A percentile compares a stretch with the other conserved stretches of the same genome.
phyloP scores from a whole-genome alignment of 441 rosid species.

The Manihot esculenta region DNA sequence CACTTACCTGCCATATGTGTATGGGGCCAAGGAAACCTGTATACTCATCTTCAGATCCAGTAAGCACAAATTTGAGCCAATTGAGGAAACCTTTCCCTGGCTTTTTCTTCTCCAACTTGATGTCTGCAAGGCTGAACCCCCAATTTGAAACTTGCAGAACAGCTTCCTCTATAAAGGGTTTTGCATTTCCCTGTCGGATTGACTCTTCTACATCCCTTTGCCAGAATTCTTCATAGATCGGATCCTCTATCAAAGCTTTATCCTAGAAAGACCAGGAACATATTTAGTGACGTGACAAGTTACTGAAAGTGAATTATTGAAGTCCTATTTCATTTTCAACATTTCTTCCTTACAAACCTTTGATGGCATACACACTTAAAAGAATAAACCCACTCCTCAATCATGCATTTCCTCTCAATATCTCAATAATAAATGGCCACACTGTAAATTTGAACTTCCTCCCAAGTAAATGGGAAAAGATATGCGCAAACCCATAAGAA shows the following conservation, averaged over 20 bases:
- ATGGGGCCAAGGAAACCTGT: slow-evolving; percentile 70
- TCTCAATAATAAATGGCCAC: not conserved
- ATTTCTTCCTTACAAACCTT: not conserved
- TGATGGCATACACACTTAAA: not conserved
- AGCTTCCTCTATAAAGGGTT: slow-evolving; percentile 69
- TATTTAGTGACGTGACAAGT: not conserved
- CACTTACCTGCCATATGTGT: slow-evolving; percentile 68
- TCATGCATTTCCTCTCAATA: slow-evolving; percentile 4
- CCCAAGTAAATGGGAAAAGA: not conserved
- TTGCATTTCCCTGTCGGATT: slow-evolving; percentile 53
- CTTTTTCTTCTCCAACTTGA: slow-evolving; percentile 51
- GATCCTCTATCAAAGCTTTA: slow-evolving; percentile 56
- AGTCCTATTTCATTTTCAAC: not conserved
- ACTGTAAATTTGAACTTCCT: not conserved
- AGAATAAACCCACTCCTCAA: not conserved
- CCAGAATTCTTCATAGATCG: slow-evolving; percentile 65
- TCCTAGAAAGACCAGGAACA: slow-evolving; percentile 38
- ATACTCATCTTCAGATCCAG: slow-evolving; percentile 38
- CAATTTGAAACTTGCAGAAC: slow-evolving; percentile 59
- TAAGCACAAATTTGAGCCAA: slow-evolving; percentile 40
- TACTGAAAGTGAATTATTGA: not conserved
- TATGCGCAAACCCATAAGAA: not conserved
- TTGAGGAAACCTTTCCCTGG: slow-evolving; percentile 42
- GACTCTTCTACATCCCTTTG: slow-evolving; percentile 82
- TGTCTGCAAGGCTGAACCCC: slow-evolving; percentile 63